Evolutionary conservation across 1,284 basidiomycete species (phyloP), one percentile per base, ranked within the genome.

Genomic region (Trametes pubescens): DNA sequence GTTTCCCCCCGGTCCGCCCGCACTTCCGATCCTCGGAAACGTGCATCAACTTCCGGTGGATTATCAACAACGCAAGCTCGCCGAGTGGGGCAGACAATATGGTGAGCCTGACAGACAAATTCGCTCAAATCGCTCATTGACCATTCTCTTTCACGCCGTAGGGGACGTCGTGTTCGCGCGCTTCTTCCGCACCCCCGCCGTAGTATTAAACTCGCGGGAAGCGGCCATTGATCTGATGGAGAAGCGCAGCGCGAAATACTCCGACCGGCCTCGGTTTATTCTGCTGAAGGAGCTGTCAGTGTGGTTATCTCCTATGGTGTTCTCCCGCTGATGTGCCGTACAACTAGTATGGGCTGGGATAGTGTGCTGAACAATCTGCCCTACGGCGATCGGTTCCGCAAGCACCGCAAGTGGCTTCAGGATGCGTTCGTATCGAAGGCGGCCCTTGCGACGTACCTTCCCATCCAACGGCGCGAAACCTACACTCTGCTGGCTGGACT

Each of bases 221-320:
- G 74, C 74, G 0, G 76, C 79, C 6, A 66, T 70, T 9, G 81
- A 82, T 13, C 69, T 83, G n/a, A 65, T 82, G 64, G 80, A 80
- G 40, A 80, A 79, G 68, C 71, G 78, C 18, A 76, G 79, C n/a
- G 66, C 74, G 1, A 77, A 75, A 52, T 81, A 81, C 62, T 82
- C 80, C 6, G 76, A 75, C 64, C 69, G 81, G 47, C 77, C 78
- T 2, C 65, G 59, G 3, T 69, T 75, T 29, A 57, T 73, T 21
- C 67, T 77, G 22, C 62, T 76, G 11, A 63, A 63, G 22, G 74
- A 76, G 13, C 59, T 78, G 75, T 76, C 51, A 57, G 73, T 65
- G 10, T 22, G 21, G 24, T 16, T 34, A 4, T 24, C 18, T 8
- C 5, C 14, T 22, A 22, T 11, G 22, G 14, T 4, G 16, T 10